Conservation (phyloP, 2,329 filamentous ascomycete genomes). For the Ophiostoma populinum region DNA sequence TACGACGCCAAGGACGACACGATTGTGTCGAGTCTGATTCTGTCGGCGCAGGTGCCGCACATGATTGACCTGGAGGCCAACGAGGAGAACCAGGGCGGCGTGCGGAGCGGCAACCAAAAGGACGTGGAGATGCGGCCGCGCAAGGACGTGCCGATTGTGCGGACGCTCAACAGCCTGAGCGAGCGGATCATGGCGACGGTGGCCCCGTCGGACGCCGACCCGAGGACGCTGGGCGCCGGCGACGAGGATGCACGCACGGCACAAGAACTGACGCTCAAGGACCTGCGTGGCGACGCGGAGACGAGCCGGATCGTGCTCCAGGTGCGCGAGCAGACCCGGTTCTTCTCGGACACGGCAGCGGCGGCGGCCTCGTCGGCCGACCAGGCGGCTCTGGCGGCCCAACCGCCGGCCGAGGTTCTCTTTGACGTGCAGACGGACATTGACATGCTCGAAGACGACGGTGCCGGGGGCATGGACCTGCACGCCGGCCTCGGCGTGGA, state of each 20-base stretch:
- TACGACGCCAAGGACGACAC: slow-evolving; percentile 63
- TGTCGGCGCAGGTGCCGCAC: slow-evolving; percentile 56
- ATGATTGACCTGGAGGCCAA: slow-evolving; percentile 90
- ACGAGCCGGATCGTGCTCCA: slow-evolving; percentile 70
- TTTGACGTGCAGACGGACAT: slow-evolving; percentile 47
- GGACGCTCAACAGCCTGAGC: slow-evolving; percentile 75
- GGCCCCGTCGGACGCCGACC: slow-evolving; percentile 56
- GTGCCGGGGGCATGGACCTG: slow-evolving; percentile 37
- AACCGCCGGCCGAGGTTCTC: slow-evolving; percentile 53
- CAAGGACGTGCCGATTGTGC: slow-evolving; percentile 70
- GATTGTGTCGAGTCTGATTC: slow-evolving; percentile 31
- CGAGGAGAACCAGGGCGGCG: slow-evolving; percentile 82
- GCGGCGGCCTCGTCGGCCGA: slow-evolving; percentile 22
- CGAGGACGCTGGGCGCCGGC: slow-evolving; percentile 44
- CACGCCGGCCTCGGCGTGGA: slow-evolving; percentile 49
- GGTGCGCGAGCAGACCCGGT: slow-evolving; percentile 70
- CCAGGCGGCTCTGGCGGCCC: slow-evolving; percentile 42
- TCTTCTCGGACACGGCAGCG: slow-evolving; percentile 50
- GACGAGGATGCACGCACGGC: slow-evolving; percentile 52
- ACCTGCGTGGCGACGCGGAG: slow-evolving; percentile 57
- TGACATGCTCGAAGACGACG: slow-evolving; percentile 28
- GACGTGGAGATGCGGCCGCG: slow-evolving; percentile 80
- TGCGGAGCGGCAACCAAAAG: slow-evolving; percentile 64
- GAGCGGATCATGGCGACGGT: slow-evolving; percentile 88
- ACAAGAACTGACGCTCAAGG: slow-evolving; percentile 60